phyloP scores from a whole-genome alignment of 441 rosid genomes.

The Gossypium gossypioides region DNA sequence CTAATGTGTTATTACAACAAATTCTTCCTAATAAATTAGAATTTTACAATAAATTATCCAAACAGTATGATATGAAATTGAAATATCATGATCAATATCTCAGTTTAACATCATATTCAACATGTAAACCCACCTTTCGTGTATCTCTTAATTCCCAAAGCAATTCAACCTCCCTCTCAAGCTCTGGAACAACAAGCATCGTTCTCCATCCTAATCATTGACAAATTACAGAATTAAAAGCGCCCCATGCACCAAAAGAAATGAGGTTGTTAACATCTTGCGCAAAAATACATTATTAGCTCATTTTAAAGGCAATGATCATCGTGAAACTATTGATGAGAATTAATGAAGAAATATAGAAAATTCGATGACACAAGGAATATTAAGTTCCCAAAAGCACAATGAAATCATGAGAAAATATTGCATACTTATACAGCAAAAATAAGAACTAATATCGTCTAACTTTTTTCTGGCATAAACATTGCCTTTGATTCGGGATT shows the following conservation, averaged over 20 bases:
- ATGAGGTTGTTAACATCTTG: not conserved
- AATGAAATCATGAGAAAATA: not conserved
- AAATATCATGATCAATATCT: not conserved
- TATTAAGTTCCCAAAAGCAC: not conserved
- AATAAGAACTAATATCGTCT: not conserved
- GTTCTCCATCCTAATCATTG: conserved; percentile 82
- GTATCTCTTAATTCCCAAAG: conserved; percentile 66
- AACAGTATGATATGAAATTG: not conserved
- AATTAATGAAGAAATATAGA: not conserved
- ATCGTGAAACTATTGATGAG: not conserved
- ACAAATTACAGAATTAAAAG: conserved; percentile 5
- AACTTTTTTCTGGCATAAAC: not conserved
- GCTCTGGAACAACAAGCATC: conserved; percentile 97
- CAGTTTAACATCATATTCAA: not conserved
- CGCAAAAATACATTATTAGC: not conserved
- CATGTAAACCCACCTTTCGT: conserved; percentile 49
- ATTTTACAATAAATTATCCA: not conserved
- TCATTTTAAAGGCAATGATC: not conserved
- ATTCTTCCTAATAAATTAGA: not conserved
- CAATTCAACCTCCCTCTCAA: conserved; percentile 85
- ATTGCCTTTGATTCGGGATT: conserved; percentile 1
- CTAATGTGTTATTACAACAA: not conserved
- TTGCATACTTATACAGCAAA: not conserved
- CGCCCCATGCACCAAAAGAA: not conserved
- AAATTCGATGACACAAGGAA: not conserved